Evolutionary conservation across 2,329 filamentous ascomycete species (phyloP).

Genomic region (Fonsecaea multimorphosa): DNA sequence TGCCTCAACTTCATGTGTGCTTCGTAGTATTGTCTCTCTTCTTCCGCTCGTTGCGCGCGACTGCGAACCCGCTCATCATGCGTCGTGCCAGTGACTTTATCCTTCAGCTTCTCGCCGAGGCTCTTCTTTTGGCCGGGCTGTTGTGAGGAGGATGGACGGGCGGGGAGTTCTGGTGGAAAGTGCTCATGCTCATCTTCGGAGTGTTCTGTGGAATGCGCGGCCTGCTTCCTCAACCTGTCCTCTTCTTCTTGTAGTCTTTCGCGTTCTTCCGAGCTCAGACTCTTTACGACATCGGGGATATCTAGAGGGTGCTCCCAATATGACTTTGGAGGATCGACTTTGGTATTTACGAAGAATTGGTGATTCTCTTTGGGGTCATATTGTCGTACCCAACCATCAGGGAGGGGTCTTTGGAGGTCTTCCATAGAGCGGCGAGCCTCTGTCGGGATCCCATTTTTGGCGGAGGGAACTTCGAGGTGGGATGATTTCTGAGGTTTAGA

Average conservation of each 20-base stretch:
- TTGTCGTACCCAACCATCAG: constrained; percentile 62
- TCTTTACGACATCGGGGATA: constrained; percentile 60
- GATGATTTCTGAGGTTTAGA: constrained; percentile 34
- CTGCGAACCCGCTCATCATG: constrained; percentile 60
- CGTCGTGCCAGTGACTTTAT: constrained; percentile 63
- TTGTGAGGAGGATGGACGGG: constrained; percentile 23
- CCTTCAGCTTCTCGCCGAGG: constrained; percentile 64
- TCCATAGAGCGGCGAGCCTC: constrained; percentile 65
- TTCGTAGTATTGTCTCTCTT: constrained; percentile 60
- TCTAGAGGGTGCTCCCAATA: constrained; percentile 69
- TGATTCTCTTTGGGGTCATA: constrained; percentile 62
- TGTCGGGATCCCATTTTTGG: constrained; percentile 60
- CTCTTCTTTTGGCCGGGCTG: constrained; percentile 45
- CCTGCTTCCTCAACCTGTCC: constrained; percentile 42
- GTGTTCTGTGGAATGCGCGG: constrained; percentile 24
- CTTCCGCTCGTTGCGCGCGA: constrained; percentile 54
- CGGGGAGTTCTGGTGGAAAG: constrained; percentile 33
- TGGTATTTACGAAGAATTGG: constrained; percentile 69
- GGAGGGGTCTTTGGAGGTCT: constrained; percentile 62
- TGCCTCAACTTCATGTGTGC: constrained; percentile 58
- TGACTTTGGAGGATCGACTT: constrained; percentile 59
- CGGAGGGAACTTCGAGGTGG: constrained; percentile 41
- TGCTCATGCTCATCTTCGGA: constrained; percentile 41
- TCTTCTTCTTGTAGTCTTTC: constrained; percentile 50
- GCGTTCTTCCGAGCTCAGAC: constrained; percentile 57